These are phyloP conservation scores for Lipomyces orientalis DNA, from an alignment of 805 yeast genomes.

Conservation along the genomic window DNA sequence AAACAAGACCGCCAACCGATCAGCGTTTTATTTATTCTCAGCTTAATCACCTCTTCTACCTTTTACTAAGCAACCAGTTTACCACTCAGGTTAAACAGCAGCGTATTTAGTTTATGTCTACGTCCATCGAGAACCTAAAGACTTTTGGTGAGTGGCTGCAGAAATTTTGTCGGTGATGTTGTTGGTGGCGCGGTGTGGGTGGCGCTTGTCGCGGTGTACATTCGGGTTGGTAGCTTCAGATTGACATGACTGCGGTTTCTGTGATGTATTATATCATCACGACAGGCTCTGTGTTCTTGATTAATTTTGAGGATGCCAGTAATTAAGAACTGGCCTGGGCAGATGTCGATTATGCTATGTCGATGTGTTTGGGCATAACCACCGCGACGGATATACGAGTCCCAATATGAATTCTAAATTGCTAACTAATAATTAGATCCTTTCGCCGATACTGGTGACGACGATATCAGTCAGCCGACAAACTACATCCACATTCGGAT, in stretches of 20 bases:
- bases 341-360: not conserved
- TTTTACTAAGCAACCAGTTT: not conserved
- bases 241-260: not conserved
- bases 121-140: constrained; percentile 80
- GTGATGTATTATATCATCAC: not conserved
- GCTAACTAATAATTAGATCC: constrained; percentile 61
- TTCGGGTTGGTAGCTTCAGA: not conserved
- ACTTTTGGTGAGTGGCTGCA: constrained; percentile 47
- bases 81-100: not conserved
- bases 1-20: not conserved
- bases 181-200: not conserved
- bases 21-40: constrained; percentile 1
- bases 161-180: not conserved
- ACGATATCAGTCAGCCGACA: constrained; percentile 87
- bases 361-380: no score
- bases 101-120: constrained; percentile 50
- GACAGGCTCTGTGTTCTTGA: not conserved
- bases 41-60: not conserved
- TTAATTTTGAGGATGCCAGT: not conserved
- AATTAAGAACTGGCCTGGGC: not conserved
- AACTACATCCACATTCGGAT: constrained; percentile 94
- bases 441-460: constrained; percentile 99
- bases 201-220: not conserved
- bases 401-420: not conserved
- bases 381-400: not conserved